Percentiles rank a stretch among this genome's conserved stretches.
phyloP scores from a whole-genome alignment of 805 yeast genomes.

The Zygotorulaspora sp. region DNA sequence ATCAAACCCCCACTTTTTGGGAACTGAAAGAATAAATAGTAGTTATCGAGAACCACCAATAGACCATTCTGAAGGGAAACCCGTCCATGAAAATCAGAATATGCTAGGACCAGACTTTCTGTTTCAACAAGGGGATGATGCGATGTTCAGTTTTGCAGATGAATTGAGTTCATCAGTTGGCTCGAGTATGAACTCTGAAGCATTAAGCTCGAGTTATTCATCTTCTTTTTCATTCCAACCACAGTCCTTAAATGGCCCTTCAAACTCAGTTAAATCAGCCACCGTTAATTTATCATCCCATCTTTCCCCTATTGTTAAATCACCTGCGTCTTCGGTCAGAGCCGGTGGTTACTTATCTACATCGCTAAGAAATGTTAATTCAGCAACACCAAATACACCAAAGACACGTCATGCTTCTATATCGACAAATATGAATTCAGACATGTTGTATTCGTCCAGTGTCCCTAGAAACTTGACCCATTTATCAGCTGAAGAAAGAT shows the following conservation, averaged over 20 bases:
- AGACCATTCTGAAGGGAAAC: slow-evolving; percentile 2
- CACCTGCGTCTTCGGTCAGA: slow-evolving; percentile 35
- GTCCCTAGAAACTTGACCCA: slow-evolving; percentile 20
- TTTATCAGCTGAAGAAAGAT: slow-evolving; percentile 52
- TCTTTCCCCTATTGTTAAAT: slow-evolving; percentile 25
- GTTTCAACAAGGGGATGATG: slow-evolving; percentile 22
- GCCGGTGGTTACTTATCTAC: slow-evolving; percentile 29
- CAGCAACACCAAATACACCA: slow-evolving; percentile 24
- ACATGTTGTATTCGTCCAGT: slow-evolving; percentile 15
- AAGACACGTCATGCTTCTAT: slow-evolving; percentile 34
- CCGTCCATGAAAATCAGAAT: slow-evolving; percentile 2
- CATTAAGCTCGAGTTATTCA: slow-evolving; percentile 25
- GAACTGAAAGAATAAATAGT: neutral
- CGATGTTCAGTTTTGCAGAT: slow-evolving; percentile 22
- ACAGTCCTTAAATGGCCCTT: slow-evolving; percentile 18
- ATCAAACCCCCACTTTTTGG: slow-evolving; percentile 7
- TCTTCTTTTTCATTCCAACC: slow-evolving; percentile 29
- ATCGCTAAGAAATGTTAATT: slow-evolving; percentile 27
- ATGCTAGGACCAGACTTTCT: slow-evolving; percentile 17
- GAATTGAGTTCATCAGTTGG: slow-evolving; percentile 31
- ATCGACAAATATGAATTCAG: slow-evolving; percentile 27
- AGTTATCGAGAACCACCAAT: neutral
- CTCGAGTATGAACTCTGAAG: slow-evolving; percentile 28
- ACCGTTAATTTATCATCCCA: slow-evolving; percentile 12
- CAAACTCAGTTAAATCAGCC: slow-evolving; percentile 6